Conservation (phyloP, 2,329 filamentous ascomycete genomes). For the Neurospora sp. region DNA sequence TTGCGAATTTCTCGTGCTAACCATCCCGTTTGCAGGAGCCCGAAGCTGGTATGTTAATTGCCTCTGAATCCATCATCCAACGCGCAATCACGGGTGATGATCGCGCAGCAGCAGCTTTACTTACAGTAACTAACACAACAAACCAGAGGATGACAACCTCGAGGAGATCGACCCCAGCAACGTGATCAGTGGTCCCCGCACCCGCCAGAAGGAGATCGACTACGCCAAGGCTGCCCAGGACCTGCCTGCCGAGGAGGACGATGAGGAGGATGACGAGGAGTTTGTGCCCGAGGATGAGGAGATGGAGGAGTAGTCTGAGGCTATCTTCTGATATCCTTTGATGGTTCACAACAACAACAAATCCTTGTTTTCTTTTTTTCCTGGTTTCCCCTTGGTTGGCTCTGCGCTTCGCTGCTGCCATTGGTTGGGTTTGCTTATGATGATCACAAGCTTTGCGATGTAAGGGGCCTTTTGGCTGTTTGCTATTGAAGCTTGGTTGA, state of each 20-base stretch:
- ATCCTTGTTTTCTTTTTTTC: neutral
- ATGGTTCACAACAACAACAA: neutral
- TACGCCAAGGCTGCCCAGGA: slow-evolving; percentile 83
- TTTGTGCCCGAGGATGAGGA: slow-evolving; percentile 54
- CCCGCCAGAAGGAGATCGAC: slow-evolving; percentile 85
- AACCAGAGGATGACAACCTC: slow-evolving; percentile 62
- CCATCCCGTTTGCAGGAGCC: slow-evolving; percentile 17
- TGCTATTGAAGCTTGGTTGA: neutral
- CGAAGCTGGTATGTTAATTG: slow-evolving; percentile 21
- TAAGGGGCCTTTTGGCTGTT: neutral
- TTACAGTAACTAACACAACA: slow-evolving; percentile 17
- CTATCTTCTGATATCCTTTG: neutral
- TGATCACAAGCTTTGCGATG: neutral
- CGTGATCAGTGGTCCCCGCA: slow-evolving; percentile 74
- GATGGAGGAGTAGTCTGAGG: slow-evolving; percentile 50
- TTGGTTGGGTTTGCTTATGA: neutral
- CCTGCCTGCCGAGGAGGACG: slow-evolving; percentile 62
- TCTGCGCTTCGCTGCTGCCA: neutral
- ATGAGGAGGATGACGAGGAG: slow-evolving; percentile 66
- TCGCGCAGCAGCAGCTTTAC: neutral
- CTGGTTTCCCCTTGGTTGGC: neutral
- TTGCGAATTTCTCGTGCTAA: slow-evolving; percentile 10
- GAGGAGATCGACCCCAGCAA: slow-evolving; percentile 87
- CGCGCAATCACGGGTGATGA: neutral
- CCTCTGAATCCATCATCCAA: neutral